Base-by-base conservation (phyloP, 805 yeast genomes). In the Candida nitratophila region DNA sequence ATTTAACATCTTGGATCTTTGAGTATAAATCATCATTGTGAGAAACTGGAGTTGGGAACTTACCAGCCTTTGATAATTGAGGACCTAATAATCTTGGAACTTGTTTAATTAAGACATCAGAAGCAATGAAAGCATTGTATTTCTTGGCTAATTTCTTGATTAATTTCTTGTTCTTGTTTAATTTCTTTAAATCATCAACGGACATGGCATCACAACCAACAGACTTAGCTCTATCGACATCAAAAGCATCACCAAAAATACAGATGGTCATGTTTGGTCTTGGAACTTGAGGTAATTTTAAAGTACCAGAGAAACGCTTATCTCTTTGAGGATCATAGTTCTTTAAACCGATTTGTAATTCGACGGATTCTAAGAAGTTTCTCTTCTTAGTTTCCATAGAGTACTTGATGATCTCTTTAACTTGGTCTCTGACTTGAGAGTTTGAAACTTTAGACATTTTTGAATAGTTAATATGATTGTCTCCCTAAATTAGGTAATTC, bases 241-340 rank as follows among this genome's bases (percentile, higher is more conserved):
- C 99, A 70, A 91, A 93, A 71, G 99, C 99, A 75, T 93, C 99
- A 86, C 99, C 99, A 67, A 93, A 93, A 72, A 93, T 89, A 79
- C 99, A 93, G 80, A 93, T 76, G 76, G 98, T 86, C 98, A 93
- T 88, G 96, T 93, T 93, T 79, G 99, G 99, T 83, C 99, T 95
- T 80, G 99, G 99, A 60, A 95, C 96, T 70, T 82, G 83, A 70
- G 99, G 99, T 65, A 93, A 81, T 79, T 83, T 93, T 78, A 93
- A 83, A 70, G 98, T 69, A 79, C 99, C 99, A 72, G 98, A 91
- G 97, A 93, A 93, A 89, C 99, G 98, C 90, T 93, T 93, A 79
- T 93, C 99, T 87, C 99, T 90, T 82, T 93, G 99, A 71, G 99
- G 98, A 74, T 93, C 99, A 78, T 93, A 93, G 96, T 93, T 93